Evolutionary conservation across 2,329 filamentous ascomycete species (phyloP).

Genomic region (Gnomoniopsis smithogilvyi): DNA sequence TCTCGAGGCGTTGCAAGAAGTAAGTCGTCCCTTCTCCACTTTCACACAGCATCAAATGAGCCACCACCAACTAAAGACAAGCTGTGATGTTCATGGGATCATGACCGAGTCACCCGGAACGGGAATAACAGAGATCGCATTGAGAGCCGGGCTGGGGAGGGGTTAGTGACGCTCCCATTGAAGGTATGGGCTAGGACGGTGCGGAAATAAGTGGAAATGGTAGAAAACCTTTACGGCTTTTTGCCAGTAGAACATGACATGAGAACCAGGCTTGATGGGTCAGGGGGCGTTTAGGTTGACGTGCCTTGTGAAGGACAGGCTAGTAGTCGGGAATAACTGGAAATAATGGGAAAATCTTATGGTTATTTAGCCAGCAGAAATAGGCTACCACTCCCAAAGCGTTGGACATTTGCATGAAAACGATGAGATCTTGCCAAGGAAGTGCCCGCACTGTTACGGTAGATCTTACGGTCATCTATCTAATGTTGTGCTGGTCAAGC

Average conservation of each 20-base stretch:
- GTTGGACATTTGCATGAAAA: neutral
- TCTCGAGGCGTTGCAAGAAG: neutral
- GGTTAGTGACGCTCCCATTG: neutral
- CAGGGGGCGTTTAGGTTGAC: no score
- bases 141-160: neutral
- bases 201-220: slow-evolving; percentile 2
- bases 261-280: no score
- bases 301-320: no score
- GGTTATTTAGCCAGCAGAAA: no score
- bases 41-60: neutral
- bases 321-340: no score
- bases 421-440: neutral
- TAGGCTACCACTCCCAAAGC: neutral
- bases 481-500: no score
- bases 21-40: neutral
- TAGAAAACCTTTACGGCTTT: neutral
- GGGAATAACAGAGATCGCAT: neutral
- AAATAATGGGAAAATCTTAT: neutral
- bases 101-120: neutral
- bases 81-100: neutral
- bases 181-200: neutral
- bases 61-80: neutral
- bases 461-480: no score
- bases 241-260: no score
- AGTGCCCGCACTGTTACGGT: neutral